These are phyloP conservation scores for Auricularia cornea DNA, from an alignment of 768 basidiomycete species.

Conservation along the genomic window DNA sequence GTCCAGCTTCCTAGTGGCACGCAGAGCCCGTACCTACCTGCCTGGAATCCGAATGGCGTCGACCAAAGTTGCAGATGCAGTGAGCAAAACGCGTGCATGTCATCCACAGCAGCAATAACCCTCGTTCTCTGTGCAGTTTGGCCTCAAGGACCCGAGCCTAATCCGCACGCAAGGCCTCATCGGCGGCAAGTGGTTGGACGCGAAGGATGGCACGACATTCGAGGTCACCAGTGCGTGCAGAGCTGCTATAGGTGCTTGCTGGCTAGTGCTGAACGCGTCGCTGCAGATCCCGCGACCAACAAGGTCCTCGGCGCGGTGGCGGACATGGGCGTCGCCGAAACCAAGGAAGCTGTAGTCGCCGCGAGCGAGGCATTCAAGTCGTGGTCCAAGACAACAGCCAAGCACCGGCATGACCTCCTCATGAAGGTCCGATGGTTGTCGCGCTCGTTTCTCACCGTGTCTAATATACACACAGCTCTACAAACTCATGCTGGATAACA, in stretches of 20 bases:
- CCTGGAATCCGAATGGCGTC: not conserved
- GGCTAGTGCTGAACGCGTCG: not conserved
- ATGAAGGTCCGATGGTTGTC: conserved; percentile 33
- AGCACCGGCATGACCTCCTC: conserved; percentile 79
- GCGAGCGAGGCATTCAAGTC: conserved; percentile 72
- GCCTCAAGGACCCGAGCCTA: conserved; percentile 65
- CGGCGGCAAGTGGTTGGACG: conserved; percentile 79
- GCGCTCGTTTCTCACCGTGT: not conserved
- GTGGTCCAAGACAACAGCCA: conserved; percentile 84
- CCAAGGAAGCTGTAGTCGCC: conserved; percentile 74
- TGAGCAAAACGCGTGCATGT: not conserved
- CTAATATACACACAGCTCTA: conserved; percentile 33
- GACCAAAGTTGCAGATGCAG: not conserved
- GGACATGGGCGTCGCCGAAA: conserved; percentile 82
- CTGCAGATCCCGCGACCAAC: conserved; percentile 77
- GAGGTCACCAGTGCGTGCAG: conserved; percentile 60
- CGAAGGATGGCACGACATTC: conserved; percentile 64
- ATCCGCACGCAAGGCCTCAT: conserved; percentile 72
- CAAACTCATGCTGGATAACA: conserved; percentile 69
- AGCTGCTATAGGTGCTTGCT: not conserved
- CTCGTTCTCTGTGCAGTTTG: conserved; percentile 14
- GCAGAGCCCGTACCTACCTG: not conserved
- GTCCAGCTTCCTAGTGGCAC: not conserved
- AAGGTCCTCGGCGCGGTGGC: conserved; percentile 79
- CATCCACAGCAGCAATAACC: not conserved